A percentile compares a stretch with the other conserved stretches of the same genome.
These are phyloP conservation scores for Pyronema domesticum DNA, from an alignment of 495 filamentous ascomycete genomes.

Conservation along the genomic window DNA sequence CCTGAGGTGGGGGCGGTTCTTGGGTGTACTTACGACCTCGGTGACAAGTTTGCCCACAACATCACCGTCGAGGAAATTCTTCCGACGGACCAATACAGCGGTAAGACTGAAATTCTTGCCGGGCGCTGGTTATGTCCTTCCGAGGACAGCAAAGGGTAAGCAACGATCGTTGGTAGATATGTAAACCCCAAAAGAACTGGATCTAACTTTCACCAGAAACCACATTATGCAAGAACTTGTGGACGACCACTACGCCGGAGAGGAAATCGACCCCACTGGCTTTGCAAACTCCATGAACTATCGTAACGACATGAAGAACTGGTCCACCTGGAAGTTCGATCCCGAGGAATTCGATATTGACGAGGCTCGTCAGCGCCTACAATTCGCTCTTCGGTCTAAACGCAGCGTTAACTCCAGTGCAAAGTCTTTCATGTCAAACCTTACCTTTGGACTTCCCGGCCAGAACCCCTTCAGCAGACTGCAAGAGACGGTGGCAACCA, in stretches of 20 bases:
- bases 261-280: background rate
- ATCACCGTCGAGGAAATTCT: constrained; percentile 10
- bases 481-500: background rate
- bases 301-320: background rate
- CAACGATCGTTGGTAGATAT: too few relatives aligned
- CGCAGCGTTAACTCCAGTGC: constrained; percentile 6
- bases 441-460: background rate
- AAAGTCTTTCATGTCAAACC: background rate
- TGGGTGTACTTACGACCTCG: constrained; percentile 11
- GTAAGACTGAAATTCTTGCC: constrained; percentile 4
- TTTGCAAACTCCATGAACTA: constrained; percentile 5
- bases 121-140: constrained; percentile 8
- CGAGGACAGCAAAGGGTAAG: constrained; percentile 7
- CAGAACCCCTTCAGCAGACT: too few relatives aligned
- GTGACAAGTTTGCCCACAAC: constrained; percentile 7
- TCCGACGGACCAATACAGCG: constrained; percentile 3
- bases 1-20: background rate
- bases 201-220: background rate
- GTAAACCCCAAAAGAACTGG: too few relatives aligned
- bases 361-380: constrained; percentile 1
- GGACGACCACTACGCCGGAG: background rate
- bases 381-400: constrained; percentile 2
- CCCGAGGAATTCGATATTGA: constrained; percentile 7
- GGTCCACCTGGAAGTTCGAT: constrained; percentile 3
- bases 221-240: background rate